Percentiles rank a stretch among this genome's conserved stretches.
Evolutionary conservation across 768 basidiomycete species (phyloP).

Genomic region (Mycena filopes): DNA sequence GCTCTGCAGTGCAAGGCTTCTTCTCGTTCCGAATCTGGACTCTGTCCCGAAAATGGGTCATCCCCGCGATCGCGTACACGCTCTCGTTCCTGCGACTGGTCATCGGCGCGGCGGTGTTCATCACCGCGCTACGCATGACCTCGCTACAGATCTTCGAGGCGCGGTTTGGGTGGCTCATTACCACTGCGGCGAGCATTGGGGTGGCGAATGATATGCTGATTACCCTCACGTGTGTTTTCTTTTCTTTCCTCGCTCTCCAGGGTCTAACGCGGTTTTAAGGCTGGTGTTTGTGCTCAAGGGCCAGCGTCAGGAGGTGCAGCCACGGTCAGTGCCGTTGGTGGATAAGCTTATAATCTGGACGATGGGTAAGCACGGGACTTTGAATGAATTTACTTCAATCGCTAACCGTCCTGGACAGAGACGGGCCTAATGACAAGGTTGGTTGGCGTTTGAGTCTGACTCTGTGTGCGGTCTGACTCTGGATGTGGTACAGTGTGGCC

Average conservation of each 20-base stretch:
- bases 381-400: too few relatives aligned
- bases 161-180: not conserved
- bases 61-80: not conserved
- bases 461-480: not conserved
- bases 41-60: not conserved
- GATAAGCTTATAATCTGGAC: slow-evolving; percentile 8
- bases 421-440: slow-evolving; percentile 8
- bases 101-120: not conserved
- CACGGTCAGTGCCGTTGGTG: not conserved
- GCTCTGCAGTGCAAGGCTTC: not conserved
- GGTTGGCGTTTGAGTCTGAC: too few relatives aligned
- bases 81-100: not conserved
- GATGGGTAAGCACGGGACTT: not conserved
- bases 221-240: too few relatives aligned
- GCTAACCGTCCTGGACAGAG: not conserved
- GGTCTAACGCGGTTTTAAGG: too few relatives aligned
- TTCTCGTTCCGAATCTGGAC: not conserved
- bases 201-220: not conserved
- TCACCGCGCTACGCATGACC: not conserved
- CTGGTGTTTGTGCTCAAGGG: not conserved
- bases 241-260: too few relatives aligned
- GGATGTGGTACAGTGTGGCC: not conserved
- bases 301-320: not conserved
- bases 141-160: not conserved
- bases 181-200: not conserved